A percentile compares a stretch with the other conserved stretches of the same genome.
Conservation (phyloP, 2,329 filamentous ascomycete species). For the Phoma sp. region DNA sequence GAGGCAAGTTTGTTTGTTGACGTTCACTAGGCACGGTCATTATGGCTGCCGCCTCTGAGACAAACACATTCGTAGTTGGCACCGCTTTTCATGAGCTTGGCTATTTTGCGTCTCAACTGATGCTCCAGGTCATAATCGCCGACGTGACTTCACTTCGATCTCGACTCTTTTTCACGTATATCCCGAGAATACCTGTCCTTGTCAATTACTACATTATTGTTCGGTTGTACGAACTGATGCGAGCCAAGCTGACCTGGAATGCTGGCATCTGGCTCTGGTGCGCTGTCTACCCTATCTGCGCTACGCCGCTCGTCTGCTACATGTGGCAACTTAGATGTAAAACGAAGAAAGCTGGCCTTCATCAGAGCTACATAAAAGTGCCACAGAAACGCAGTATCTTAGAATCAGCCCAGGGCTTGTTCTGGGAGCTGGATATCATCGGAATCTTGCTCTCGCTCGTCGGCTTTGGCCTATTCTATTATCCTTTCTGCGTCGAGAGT, state of each 20-base stretch:
- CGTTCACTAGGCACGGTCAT: conserved; percentile 50
- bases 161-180: conserved; percentile 69
- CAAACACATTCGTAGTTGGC: too few species aligned
- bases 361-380: conserved; percentile 54
- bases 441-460: conserved; percentile 57
- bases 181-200: too few species aligned
- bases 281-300: conserved; percentile 63
- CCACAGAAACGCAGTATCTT: too few species aligned
- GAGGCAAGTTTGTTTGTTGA: too few species aligned
- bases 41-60: conserved; percentile 63
- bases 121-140: too few species aligned
- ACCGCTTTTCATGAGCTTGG: too few species aligned
- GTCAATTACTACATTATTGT: too few species aligned
- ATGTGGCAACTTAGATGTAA: conserved; percentile 59
- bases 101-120: too few species aligned
- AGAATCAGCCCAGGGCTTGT: too few species aligned
- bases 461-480: too few species aligned
- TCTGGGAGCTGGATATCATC: conserved; percentile 62
- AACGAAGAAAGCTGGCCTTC: conserved; percentile 57
- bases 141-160: conserved; percentile 65
- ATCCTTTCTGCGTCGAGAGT: too few species aligned
- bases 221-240: too few species aligned
- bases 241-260: conserved; percentile 51
- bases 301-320: conserved; percentile 61
- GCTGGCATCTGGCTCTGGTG: conserved; percentile 68